These are phyloP conservation scores for Gelatoporia subvermispora DNA, from an alignment of 768 basidiomycete species.

Conservation along the genomic window DNA sequence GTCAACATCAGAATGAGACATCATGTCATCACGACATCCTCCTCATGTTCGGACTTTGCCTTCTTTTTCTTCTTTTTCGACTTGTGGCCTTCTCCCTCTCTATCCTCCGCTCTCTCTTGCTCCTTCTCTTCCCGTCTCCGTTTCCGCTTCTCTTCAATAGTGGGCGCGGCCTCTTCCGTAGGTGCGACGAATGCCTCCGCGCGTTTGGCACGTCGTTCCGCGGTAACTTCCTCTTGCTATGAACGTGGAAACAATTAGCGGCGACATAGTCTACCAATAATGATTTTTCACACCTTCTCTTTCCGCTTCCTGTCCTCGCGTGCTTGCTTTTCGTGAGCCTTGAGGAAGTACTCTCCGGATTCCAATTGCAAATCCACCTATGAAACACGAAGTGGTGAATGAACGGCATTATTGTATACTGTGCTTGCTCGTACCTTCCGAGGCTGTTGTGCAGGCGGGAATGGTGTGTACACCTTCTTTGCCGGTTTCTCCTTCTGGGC, in stretches of 20 bases:
- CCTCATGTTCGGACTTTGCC: constrained; percentile 15
- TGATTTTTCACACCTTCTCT: constrained; percentile 54
- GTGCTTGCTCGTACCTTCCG: constrained; percentile 62
- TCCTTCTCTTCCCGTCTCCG: constrained; percentile 37
- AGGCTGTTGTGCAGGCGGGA: constrained; percentile 92
- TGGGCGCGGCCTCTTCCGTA: constrained; percentile 65
- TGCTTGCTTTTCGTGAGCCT: constrained; percentile 78
- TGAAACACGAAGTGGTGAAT: not conserved
- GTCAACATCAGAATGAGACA: not conserved
- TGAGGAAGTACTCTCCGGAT: constrained; percentile 98
- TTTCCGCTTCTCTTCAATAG: constrained; percentile 74
- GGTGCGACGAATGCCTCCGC: constrained; percentile 89
- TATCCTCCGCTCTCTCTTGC: constrained; percentile 25
- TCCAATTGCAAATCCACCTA: constrained; percentile 92
- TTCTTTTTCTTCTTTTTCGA: constrained; percentile 36
- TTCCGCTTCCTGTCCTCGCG: constrained; percentile 66
- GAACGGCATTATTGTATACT: not conserved
- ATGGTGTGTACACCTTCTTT: constrained; percentile 97
- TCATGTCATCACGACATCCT: not conserved
- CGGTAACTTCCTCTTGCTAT: constrained; percentile 76
- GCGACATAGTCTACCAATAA: not conserved
- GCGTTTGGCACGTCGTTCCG: constrained; percentile 70
- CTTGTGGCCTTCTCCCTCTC: constrained; percentile 25
- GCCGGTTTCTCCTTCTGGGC: constrained; percentile 44
- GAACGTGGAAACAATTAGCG: constrained; percentile 3